Base-by-base conservation (phyloP, 2,329 filamentous ascomycete genomes). In the Trichophaea hybrida region DNA sequence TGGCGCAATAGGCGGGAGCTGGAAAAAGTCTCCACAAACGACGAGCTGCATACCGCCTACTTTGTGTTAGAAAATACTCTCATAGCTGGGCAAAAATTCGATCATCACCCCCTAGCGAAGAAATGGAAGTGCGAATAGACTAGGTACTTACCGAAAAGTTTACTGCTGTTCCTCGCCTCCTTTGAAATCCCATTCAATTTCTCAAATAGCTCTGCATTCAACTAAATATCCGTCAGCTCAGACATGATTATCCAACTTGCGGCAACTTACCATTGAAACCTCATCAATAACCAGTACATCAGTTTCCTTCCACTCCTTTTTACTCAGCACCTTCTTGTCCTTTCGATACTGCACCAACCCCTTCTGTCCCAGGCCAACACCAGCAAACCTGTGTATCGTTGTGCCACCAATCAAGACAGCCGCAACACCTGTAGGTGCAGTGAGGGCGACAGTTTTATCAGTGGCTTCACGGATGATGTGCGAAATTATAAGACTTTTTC, bases 361-460 rank as follows among this genome's bases (percentile, higher is more conserved):
- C n/a, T 76, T 73, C 7, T 71, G 69, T 50, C 75, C 72, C 0
- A 76, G 75, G 0, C 70, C 76, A 77, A 79, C 81, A 0, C 80
- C 78, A 6, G 78, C 78, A 59, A 76, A 85, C 0, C 74, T 74
- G 73, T 75, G 81, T 0, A 77, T 78, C 0, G 82, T 83, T 1
- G 68, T 71, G 1, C 82, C 81, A 1, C 75, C 73, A 35, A 84
- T 75, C 33, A 80, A 75, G 1, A 82, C 70, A 0, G 81, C 80
- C 0, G 81, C 79, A 6, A 76, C 75, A 2, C 80, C 81, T 0
- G 81, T 84, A 0, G 82, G 81, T 0, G 82, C 80, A 1, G 82
- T 65, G 37, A 84, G 75, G 2, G 74, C 66, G 2, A 3, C 83
- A 79, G 0, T 17, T 66, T 38, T 70, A 72, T 0, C 72, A 71